Percentiles rank a stretch among this genome's conserved stretches.
These are phyloP conservation scores for Rhytidiadelphus loreus DNA, from an alignment of 225 moss, liverwort and hornwort genomes.

Conservation along the genomic window DNA sequence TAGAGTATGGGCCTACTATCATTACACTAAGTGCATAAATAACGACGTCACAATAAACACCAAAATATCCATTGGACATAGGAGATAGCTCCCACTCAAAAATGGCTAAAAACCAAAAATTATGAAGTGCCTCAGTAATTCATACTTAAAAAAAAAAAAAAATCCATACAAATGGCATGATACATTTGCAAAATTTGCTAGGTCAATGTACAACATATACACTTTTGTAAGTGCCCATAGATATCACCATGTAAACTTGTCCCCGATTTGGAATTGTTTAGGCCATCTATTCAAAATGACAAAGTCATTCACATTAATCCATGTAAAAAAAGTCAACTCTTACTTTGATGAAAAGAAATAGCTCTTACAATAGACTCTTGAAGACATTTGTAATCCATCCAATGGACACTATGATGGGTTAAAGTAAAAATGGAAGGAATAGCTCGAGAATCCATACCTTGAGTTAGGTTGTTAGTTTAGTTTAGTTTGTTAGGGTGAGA, in stretches of 20 bases:
- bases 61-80: too few species aligned
- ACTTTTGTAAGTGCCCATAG: not conserved
- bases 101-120: rapidly evolving
- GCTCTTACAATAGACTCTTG: not conserved
- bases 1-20: too few species aligned
- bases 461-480: too few species aligned
- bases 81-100: rapidly evolving
- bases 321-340: not conserved
- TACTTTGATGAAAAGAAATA: not conserved
- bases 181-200: not conserved
- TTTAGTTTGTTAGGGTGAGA: too few species aligned
- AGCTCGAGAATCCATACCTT: not conserved
- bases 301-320: too few species aligned
- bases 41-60: too few species aligned
- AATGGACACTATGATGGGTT: not conserved
- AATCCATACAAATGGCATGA: not conserved
- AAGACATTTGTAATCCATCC: not conserved
- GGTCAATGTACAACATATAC: not conserved
- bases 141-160: not conserved
- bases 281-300: not conserved
- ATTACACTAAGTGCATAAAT: too few species aligned
- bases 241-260: rapidly evolving
- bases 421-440: not conserved
- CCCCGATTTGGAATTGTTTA: not conserved
- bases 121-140: rapidly evolving